Evolutionary conservation across 805 yeast species (phyloP).

Genomic region (Nakazawaea wickerhamii): DNA sequence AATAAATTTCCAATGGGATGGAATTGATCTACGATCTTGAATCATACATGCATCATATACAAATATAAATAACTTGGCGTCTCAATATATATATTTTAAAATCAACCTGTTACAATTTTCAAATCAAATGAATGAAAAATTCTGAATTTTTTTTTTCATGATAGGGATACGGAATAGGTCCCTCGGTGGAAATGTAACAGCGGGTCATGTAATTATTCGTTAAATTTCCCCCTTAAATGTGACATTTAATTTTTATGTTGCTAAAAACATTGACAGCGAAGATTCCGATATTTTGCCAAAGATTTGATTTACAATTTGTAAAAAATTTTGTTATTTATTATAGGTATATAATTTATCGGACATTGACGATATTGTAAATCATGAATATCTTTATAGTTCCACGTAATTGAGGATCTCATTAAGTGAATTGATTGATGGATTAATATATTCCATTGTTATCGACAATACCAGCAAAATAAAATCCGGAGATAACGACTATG

Average conservation of each 20-base stretch:
- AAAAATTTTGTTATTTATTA: neutral
- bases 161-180: no score
- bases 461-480: slow-evolving; percentile 54
- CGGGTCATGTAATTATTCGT: no score
- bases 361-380: neutral
- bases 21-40: neutral
- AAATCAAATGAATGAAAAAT: no score
- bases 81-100: no score
- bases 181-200: no score
- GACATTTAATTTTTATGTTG: no score
- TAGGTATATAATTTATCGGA: neutral
- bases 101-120: neutral
- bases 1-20: neutral
- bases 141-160: no score
- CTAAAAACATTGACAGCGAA: no score
- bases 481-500: slow-evolving; percentile 70
- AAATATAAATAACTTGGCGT: neutral
- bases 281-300: no score
- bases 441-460: slow-evolving; percentile 20
- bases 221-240: no score
- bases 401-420: neutral
- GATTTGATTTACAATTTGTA: no score
- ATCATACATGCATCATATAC: neutral
- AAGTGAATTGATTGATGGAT: neutral
- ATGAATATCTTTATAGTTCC: neutral